phyloP scores from a whole-genome alignment of 2,329 filamentous ascomycete genomes.

The Cordyceps pruinosa region DNA sequence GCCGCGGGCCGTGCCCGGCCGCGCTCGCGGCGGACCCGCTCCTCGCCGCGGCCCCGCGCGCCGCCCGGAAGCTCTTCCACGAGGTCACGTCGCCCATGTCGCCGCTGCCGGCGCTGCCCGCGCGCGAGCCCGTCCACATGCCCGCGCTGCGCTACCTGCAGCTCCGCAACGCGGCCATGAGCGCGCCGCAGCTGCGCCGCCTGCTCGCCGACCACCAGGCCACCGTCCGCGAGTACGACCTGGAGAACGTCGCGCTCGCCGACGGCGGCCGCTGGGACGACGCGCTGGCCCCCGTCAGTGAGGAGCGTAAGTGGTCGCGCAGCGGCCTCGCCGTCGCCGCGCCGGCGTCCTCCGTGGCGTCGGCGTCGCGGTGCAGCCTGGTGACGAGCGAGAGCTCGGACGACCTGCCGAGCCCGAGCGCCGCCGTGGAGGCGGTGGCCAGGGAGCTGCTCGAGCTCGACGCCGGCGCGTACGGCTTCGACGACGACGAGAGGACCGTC shows the following conservation, averaged over 20 bases:
- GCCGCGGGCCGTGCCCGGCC: slow-evolving; percentile 67
- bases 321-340: slow-evolving; percentile 23
- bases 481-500: slow-evolving; percentile 26
- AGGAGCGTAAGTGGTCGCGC: slow-evolving; percentile 33
- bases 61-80: slow-evolving; percentile 52
- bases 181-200: slow-evolving; percentile 60
- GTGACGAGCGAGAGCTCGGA: slow-evolving; percentile 29
- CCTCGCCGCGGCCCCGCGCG: slow-evolving; percentile 51
- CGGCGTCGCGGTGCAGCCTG: slow-evolving; percentile 21
- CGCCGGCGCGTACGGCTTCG: slow-evolving; percentile 32
- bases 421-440: slow-evolving; percentile 48
- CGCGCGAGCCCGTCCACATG: slow-evolving; percentile 56
- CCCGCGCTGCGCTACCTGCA: slow-evolving; percentile 60
- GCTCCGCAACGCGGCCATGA: slow-evolving; percentile 66
- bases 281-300: slow-evolving; percentile 62
- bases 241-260: slow-evolving; percentile 66
- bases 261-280: slow-evolving; percentile 71
- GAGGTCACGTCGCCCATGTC: slow-evolving; percentile 61
- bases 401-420: slow-evolving; percentile 39
- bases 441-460: slow-evolving; percentile 38
- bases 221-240: slow-evolving; percentile 70
- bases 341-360: no score
- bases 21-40: slow-evolving; percentile 63
- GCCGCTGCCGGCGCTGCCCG: slow-evolving; percentile 46
- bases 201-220: slow-evolving; percentile 62